phyloP scores from a whole-genome alignment of 306 rosid genomes.

The Corylus americana region DNA sequence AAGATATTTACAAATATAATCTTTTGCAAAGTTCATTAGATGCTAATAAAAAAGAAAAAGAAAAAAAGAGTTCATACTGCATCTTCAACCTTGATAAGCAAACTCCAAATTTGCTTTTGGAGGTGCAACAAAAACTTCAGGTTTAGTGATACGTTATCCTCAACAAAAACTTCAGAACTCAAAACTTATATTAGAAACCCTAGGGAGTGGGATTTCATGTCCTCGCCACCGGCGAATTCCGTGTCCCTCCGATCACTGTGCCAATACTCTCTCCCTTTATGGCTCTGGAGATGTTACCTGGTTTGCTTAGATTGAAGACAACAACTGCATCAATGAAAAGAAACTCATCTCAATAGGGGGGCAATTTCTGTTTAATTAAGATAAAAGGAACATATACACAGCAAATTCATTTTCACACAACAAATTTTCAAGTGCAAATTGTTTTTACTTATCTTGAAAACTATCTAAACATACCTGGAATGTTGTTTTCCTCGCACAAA shows the following conservation, averaged over 20 bases:
- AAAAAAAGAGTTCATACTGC: not conserved
- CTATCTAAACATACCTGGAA: slow-evolving; percentile 67
- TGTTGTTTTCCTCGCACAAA: slow-evolving; percentile 89
- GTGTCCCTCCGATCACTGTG: slow-evolving; percentile 73
- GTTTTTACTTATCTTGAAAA: not conserved
- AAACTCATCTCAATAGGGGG: slow-evolving; percentile 17
- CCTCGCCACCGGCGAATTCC: slow-evolving; percentile 52
- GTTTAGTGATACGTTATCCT: slow-evolving; percentile 15
- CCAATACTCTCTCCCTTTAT: slow-evolving; percentile 87
- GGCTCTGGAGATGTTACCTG: slow-evolving; percentile 89
- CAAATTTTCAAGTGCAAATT: not conserved
- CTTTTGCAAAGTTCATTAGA: not conserved
- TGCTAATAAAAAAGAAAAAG: not conserved
- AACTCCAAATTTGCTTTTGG: not conserved
- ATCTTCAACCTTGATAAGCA: not conserved
- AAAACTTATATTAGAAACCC: not conserved
- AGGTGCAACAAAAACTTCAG: not conserved
- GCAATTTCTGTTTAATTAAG: slow-evolving; percentile 4
- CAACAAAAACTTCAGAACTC: not conserved
- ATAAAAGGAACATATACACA: slow-evolving; percentile 2
- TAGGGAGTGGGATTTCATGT: slow-evolving; percentile 29
- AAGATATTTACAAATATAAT: slow-evolving; percentile 14
- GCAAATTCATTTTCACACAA: not conserved
- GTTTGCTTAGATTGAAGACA: slow-evolving; percentile 81
- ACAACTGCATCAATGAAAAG: slow-evolving; percentile 59